These are phyloP conservation scores for Fusarium haematococcum DNA, from an alignment of 2,329 filamentous ascomycete species.

Conservation along the genomic window DNA sequence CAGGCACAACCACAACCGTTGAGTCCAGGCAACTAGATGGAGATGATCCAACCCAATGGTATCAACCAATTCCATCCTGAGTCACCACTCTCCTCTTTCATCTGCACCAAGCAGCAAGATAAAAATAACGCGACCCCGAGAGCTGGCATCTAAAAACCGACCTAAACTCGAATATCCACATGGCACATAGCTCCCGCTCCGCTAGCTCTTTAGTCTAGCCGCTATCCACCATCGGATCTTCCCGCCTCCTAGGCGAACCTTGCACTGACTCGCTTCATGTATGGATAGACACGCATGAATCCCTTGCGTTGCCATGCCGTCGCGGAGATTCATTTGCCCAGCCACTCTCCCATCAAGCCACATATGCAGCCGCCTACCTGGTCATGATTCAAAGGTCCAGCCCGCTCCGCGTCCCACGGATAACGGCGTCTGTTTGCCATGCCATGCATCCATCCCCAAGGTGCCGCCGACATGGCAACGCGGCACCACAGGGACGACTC, in stretches of 20 bases:
- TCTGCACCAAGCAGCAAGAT: background rate
- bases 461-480: slow-evolving; percentile 17
- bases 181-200: slow-evolving; percentile 9
- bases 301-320: slow-evolving; percentile 11
- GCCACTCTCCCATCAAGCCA: slow-evolving; percentile 15
- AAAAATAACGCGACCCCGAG: background rate
- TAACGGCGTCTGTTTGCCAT: slow-evolving; percentile 2
- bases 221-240: slow-evolving; percentile 14
- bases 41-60: background rate
- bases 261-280: slow-evolving; percentile 8
- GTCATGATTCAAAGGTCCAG: slow-evolving; percentile 2
- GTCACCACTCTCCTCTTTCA: background rate
- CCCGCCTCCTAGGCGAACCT: slow-evolving; percentile 6
- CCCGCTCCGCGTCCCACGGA: slow-evolving; percentile 3
- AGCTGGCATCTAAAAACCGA: background rate
- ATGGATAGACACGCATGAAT: slow-evolving; percentile 18
- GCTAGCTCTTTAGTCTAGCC: background rate
- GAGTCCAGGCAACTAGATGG: background rate
- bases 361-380: slow-evolving; percentile 14
- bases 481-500: slow-evolving; percentile 10
- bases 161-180: slow-evolving; percentile 1
- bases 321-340: slow-evolving; percentile 1
- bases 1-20: background rate
- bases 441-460: background rate
- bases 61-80: background rate